Evolutionary conservation across 805 yeast genomes (phyloP), one percentile per base, ranked within the genome.

Genomic region (Yarrowia keelungensis): DNA sequence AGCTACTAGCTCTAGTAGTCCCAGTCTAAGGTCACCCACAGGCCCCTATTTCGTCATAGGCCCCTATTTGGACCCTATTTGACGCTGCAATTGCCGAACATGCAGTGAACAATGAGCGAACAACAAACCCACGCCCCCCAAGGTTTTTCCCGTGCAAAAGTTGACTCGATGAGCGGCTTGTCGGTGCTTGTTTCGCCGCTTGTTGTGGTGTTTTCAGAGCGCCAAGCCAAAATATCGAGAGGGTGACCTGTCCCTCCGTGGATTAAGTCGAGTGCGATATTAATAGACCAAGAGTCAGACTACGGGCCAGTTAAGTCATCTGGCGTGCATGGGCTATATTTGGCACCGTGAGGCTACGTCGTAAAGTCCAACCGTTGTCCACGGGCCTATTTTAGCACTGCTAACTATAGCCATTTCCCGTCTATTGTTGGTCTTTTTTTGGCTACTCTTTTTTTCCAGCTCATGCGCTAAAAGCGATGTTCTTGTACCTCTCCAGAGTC

Each of bases 391-490:
- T 35, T 36, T 36, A 51, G 56, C 41, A 35, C 58, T 19, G 8
- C 58, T 38, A 36, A 53, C 43, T 8, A 53, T 38, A 53, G 43
- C 32, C 7, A 26, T 26, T 26, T 26, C 32, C 32, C 32, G 32
- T 26, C 32, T 26, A 26, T 26, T 5, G 32, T 26, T 26, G 32
- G 32, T 26, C 32, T 26, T 26, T 26, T 26, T 26, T 26, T 26
- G 32, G 32, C 7, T 26, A 26, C 32, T 26, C 32, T 26, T 26
- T 26, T 26, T 26, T 26, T 26, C 32, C n/a, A 10, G 15, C n/a
- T 5, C 7, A 53, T 53, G 43, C 59, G 59, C 59, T 53, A 53
- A 53, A 53, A 53, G 59, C 59, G 59, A 53, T 53, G 59, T 39
- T 19, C 36, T 39, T 53, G 59, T 19, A 22, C 59, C 59, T 53